Conservation (phyloP, 352 stramenopile genomes). For the Globisporangium echinulatum region DNA sequence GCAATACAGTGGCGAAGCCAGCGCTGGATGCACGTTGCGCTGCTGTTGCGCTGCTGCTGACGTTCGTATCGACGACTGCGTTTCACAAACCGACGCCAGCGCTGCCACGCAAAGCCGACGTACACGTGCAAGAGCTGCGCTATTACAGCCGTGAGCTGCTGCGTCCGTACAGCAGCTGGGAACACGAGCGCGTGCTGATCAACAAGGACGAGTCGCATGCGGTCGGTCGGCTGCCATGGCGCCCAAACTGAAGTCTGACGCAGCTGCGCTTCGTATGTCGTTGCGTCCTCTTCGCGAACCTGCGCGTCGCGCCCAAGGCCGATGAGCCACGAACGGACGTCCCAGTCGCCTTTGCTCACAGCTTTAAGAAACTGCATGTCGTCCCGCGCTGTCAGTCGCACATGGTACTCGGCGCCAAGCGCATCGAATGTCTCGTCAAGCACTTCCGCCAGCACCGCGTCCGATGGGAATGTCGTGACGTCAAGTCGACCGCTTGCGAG, state of each 20-base stretch:
- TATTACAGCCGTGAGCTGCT: constrained; percentile 40
- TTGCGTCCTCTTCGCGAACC: constrained; percentile 42
- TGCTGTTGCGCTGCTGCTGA: constrained; percentile 13
- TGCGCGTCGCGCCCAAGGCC: constrained; percentile 28
- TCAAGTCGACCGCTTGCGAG: constrained; percentile 24
- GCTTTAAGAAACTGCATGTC: constrained; percentile 33
- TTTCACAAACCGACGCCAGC: constrained; percentile 38
- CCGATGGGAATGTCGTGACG: constrained; percentile 30
- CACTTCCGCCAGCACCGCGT: constrained; percentile 37
- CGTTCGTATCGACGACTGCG: constrained; percentile 32
- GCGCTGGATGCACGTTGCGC: constrained; percentile 26
- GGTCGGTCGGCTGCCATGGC: constrained; percentile 34
- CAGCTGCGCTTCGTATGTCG: constrained; percentile 7
- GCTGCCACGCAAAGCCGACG: constrained; percentile 50
- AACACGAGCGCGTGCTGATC: constrained; percentile 35
- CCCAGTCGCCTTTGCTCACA: constrained; percentile 32
- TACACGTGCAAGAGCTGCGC: constrained; percentile 59
- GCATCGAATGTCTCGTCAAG: constrained; percentile 31
- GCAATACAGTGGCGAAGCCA: constrained; percentile 31
- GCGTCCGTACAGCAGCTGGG: constrained; percentile 26
- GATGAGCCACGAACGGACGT: constrained; percentile 36
- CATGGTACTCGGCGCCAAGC: constrained; percentile 34
- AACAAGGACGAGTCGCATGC: constrained; percentile 50
- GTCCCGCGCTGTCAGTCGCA: constrained; percentile 30
- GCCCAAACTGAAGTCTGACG: neutral